phyloP scores from a whole-genome alignment of 2,329 filamentous ascomycete genomes.

The Colletotrichum sp. region DNA sequence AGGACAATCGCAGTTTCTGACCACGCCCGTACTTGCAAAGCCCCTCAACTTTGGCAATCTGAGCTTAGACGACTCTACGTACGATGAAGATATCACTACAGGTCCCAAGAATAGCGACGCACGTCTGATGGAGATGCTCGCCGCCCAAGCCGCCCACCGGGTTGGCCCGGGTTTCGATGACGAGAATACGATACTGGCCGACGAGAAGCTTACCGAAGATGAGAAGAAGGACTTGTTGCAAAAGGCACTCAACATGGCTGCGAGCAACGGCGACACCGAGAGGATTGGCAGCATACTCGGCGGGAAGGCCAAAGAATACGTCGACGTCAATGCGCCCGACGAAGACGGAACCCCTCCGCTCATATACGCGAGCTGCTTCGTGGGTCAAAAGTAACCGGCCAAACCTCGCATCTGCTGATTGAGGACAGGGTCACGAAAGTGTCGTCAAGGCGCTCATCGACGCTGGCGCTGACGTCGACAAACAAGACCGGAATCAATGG shows the following conservation, averaged over 20 bases:
- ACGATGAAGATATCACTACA: conserved; percentile 67
- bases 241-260: conserved; percentile 90
- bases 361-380: conserved; percentile 98
- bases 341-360: conserved; percentile 95
- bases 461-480: conserved; percentile 87
- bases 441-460: conserved; percentile 86
- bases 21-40: conserved; percentile 82
- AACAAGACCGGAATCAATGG: conserved; percentile 96
- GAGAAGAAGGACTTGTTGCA: conserved; percentile 86
- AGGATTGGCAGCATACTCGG: conserved; percentile 78
- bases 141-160: conserved; percentile 87
- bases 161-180: conserved; percentile 76
- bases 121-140: conserved; percentile 93
- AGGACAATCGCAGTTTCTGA: conserved; percentile 97
- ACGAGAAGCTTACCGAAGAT: conserved; percentile 73
- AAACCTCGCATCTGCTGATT: neutral
- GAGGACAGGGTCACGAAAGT: conserved; percentile 77
- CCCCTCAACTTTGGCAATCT: conserved; percentile 84
- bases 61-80: conserved; percentile 77
- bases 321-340: conserved; percentile 88
- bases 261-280: conserved; percentile 91
- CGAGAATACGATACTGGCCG: conserved; percentile 78
- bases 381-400: conserved; percentile 47
- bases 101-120: conserved; percentile 77
- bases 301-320: conserved; percentile 74